phyloP scores from a whole-genome alignment of 441 rosid genomes.

The Hura crepitans region DNA sequence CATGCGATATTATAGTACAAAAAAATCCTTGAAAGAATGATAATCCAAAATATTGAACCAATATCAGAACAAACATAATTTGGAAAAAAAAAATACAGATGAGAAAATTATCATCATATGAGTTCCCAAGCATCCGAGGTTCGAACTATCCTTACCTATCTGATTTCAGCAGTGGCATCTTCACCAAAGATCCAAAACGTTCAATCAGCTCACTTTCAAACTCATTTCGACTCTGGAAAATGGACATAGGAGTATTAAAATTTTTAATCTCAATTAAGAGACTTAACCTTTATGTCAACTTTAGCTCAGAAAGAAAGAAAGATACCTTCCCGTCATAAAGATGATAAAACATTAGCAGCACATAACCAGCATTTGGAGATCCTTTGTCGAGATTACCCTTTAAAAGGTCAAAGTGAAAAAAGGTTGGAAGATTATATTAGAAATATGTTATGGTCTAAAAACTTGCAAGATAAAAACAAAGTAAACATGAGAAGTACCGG shows the following conservation, averaged over 20 bases:
- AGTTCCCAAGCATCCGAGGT: neutral
- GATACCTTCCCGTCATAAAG: constrained; percentile 93
- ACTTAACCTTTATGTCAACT: constrained; percentile 3
- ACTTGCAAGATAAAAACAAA: constrained; percentile 10
- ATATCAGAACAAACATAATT: neutral
- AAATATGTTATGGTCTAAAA: neutral
- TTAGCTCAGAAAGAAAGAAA: neutral
- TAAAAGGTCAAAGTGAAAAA: constrained; percentile 26
- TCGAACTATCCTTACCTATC: constrained; percentile 50
- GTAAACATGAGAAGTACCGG: constrained; percentile 50
- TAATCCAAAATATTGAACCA: neutral
- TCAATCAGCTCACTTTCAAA: constrained; percentile 85
- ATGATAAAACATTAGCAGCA: constrained; percentile 90
- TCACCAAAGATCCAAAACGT: constrained; percentile 82
- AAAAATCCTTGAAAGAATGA: neutral
- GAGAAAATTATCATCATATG: neutral
- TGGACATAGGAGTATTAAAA: neutral
- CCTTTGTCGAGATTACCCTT: constrained; percentile 93
- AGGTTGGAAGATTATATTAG: constrained; percentile 18
- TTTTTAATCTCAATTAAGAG: constrained; percentile 4
- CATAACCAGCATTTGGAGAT: constrained; percentile 88
- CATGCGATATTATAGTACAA: neutral
- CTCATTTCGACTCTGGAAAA: constrained; percentile 66
- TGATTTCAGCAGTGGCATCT: constrained; percentile 82
- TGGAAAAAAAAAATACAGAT: neutral